phyloP scores from a whole-genome alignment of 768 basidiomycete species.

The Trametes cubensis region DNA sequence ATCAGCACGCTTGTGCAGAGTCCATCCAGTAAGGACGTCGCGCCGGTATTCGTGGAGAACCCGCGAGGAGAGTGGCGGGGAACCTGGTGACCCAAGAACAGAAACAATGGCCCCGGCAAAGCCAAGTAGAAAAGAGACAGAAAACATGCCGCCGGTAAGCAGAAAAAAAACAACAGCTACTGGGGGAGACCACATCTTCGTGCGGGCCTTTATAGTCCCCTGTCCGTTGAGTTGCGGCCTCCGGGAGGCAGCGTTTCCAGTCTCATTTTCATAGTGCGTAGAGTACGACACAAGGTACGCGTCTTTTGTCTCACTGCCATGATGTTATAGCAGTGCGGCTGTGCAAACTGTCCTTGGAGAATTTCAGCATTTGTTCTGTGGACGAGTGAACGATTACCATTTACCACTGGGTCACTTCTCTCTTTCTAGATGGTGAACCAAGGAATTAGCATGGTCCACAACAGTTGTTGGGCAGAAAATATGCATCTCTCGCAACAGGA shows the following conservation, averaged over 20 bases:
- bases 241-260: no score
- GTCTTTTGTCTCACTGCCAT: neutral
- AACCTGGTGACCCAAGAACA: neutral
- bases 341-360: neutral
- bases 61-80: constrained; percentile 2
- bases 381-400: no score
- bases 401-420: no score
- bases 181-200: neutral
- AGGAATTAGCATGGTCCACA: no score
- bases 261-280: no score
- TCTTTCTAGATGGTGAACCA: no score
- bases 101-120: neutral
- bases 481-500: no score
- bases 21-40: constrained; percentile 39
- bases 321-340: neutral
- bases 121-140: constrained; percentile 1
- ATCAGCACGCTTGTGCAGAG: constrained; percentile 37
- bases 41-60: constrained; percentile 5
- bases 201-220: neutral
- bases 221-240: no score
- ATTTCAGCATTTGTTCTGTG: no score
- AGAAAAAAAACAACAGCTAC: neutral
- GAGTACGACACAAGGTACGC: neutral
- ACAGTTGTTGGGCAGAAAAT: no score
- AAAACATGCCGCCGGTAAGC: neutral